Evolutionary conservation across 2,329 filamentous ascomycete genomes (phyloP).

Genomic region (Trichoderma sp.): DNA sequence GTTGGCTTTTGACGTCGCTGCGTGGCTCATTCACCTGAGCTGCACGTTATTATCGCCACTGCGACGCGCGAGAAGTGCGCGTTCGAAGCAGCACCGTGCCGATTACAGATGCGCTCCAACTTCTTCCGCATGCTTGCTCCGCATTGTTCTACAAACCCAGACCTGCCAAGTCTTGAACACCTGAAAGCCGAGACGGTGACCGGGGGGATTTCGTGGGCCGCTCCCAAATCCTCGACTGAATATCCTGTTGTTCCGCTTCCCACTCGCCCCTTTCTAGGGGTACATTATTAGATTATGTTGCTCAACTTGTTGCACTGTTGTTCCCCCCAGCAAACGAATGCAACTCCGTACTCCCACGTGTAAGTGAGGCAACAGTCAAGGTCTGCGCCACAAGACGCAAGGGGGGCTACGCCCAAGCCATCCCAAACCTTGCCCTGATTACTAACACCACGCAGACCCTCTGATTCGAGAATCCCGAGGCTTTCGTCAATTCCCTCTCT

Average conservation of each 20-base stretch:
- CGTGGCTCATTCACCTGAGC: slow-evolving; percentile 25
- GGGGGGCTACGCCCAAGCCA: slow-evolving; percentile 8
- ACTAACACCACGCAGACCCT: not conserved
- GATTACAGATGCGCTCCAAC: not conserved
- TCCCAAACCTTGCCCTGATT: slow-evolving; percentile 25
- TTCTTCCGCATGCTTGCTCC: not conserved
- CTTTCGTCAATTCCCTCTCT: not conserved
- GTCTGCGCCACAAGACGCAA: slow-evolving; percentile 23
- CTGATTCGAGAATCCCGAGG: not conserved
- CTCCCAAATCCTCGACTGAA: not conserved
- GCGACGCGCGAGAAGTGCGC: not conserved
- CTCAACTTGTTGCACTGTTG: not conserved
- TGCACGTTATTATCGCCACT: slow-evolving; percentile 9
- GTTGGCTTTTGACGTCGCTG: slow-evolving; percentile 11
- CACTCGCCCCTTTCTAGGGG: not conserved
- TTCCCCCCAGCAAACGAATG: not conserved
- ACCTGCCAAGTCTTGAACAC: not conserved
- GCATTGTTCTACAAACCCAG: not conserved
- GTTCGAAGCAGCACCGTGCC: slow-evolving; percentile 1
- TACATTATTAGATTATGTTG: not conserved
- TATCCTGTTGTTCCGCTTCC: not conserved
- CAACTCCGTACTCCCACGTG: not conserved
- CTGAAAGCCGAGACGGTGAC: not conserved
- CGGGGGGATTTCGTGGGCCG: not conserved
- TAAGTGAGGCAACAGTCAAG: not conserved